Conservation (phyloP, 495 filamentous ascomycete genomes). For the Choiromyces venosus region DNA sequence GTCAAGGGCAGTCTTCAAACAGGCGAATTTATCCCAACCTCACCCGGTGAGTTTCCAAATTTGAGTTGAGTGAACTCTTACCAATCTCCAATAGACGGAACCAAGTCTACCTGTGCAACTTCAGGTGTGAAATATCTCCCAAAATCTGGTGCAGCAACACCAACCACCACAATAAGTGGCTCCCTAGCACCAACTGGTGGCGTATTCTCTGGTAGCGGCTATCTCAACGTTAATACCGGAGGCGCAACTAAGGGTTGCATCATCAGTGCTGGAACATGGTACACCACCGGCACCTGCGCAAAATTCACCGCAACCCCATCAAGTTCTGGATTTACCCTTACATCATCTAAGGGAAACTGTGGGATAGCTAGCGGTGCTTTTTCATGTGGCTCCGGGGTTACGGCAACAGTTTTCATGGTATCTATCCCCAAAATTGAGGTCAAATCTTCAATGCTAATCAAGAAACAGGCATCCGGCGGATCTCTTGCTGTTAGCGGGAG, state of each 20-base stretch:
- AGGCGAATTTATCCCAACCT: slow-evolving; percentile 63
- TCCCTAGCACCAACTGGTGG: slow-evolving; percentile 35
- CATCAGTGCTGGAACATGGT: slow-evolving; percentile 60
- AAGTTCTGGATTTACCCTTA: slow-evolving; percentile 40
- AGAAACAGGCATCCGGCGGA: slow-evolving; percentile 2
- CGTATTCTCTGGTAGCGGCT: slow-evolving; percentile 52
- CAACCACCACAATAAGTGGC: slow-evolving; percentile 42
- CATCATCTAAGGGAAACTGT: slow-evolving; percentile 15
- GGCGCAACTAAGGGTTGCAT: slow-evolving; percentile 55
- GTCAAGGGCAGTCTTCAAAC: slow-evolving; percentile 69
- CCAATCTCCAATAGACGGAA: slow-evolving; percentile 47
- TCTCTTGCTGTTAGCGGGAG: slow-evolving; percentile 11
- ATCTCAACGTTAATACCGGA: slow-evolving; percentile 50
- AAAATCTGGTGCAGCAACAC: slow-evolving; percentile 47
- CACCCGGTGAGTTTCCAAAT: slow-evolving; percentile 49
- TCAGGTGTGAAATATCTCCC: slow-evolving; percentile 62
- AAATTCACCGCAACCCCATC: slow-evolving; percentile 52
- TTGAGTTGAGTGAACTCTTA: neutral
- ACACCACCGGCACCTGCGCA: slow-evolving; percentile 58
- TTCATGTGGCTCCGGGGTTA: slow-evolving; percentile 6
- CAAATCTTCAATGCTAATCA: neutral
- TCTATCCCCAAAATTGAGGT: neutral
- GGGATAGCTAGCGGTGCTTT: slow-evolving; percentile 10
- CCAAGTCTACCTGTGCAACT: slow-evolving; percentile 57
- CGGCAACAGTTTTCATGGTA: slow-evolving; percentile 21